Evolutionary conservation across 805 yeast species (phyloP).

Genomic region (Saturnispora sekii): DNA sequence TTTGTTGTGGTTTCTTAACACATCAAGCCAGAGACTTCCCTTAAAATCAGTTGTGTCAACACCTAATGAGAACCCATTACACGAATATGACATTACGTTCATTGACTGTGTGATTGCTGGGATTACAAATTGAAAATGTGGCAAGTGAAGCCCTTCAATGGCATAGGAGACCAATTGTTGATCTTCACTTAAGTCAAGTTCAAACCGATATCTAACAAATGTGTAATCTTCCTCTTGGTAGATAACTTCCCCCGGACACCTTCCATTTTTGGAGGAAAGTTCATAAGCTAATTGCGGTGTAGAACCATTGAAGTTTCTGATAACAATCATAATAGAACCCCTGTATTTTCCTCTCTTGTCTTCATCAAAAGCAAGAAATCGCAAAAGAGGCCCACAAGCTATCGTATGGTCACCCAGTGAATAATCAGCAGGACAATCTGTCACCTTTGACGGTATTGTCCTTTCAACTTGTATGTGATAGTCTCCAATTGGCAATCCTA

Average conservation of each 20-base stretch:
- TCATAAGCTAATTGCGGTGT: conserved; percentile 20
- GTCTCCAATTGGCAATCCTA: conserved; percentile 17
- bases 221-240: conserved; percentile 35
- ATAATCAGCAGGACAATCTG: conserved; percentile 18
- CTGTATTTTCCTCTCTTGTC: conserved; percentile 42
- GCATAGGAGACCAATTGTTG: conserved; percentile 60
- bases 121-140: conserved; percentile 52
- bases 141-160: conserved; percentile 35
- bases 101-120: conserved; percentile 59
- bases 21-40: conserved; percentile 83
- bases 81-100: conserved; percentile 77
- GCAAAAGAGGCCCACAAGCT: conserved; percentile 69
- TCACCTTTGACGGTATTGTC: conserved; percentile 15
- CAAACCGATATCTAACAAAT: conserved; percentile 60
- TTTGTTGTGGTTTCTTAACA: conserved; percentile 51
- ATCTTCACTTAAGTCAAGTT: conserved; percentile 33
- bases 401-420: conserved; percentile 30
- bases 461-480: conserved; percentile 17
- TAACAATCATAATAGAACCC: conserved; percentile 60
- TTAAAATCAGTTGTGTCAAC: conserved; percentile 59
- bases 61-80: conserved; percentile 80
- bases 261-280: conserved; percentile 25
- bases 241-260: conserved; percentile 30
- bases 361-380: conserved; percentile 57
- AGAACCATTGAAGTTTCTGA: conserved; percentile 30